Conservation (phyloP, 176 grass and related monocot genomes). For the Cenchrus fungigraminus region DNA sequence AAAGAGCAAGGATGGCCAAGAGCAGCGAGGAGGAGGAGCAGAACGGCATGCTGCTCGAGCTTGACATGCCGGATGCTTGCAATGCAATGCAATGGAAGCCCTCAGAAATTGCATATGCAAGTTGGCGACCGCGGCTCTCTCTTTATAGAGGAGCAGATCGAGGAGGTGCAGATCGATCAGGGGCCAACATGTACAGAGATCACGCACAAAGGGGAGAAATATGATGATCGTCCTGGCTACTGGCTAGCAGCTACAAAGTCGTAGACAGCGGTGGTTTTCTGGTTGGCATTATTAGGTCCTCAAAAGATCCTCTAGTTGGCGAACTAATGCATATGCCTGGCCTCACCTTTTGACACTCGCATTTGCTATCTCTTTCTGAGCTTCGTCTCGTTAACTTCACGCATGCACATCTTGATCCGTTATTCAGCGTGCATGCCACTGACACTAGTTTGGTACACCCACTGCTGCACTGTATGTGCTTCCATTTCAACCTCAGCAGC, state of each 20-base stretch:
- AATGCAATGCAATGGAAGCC: neutral
- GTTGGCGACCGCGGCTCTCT: too few relatives aligned
- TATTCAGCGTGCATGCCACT: neutral
- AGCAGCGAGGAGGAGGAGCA: slow-evolving; percentile 1
- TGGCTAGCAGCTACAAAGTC: neutral
- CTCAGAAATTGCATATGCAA: neutral
- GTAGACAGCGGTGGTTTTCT: slow-evolving; percentile 13
- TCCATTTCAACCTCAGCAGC: slow-evolving; percentile 2
- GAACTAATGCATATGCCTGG: neutral
- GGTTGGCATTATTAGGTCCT: slow-evolving; percentile 52
- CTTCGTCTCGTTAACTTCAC: neutral
- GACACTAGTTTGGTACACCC: slow-evolving; percentile 47
- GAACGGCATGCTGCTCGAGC: neutral
- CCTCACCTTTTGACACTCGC: neutral
- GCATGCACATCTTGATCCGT: neutral
- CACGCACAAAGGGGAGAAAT: neutral
- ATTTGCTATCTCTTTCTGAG: neutral
- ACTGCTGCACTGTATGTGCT: slow-evolving; percentile 33
- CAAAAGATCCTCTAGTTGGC: neutral
- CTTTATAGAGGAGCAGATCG: slow-evolving; percentile 36
- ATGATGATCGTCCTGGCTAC: neutral
- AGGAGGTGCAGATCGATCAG: neutral
- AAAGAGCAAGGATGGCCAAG: neutral
- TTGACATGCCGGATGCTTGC: slow-evolving; percentile 6
- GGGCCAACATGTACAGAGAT: neutral